Base-by-base conservation (phyloP, 148 eudicot genomes). In the Bassia scoparia region DNA sequence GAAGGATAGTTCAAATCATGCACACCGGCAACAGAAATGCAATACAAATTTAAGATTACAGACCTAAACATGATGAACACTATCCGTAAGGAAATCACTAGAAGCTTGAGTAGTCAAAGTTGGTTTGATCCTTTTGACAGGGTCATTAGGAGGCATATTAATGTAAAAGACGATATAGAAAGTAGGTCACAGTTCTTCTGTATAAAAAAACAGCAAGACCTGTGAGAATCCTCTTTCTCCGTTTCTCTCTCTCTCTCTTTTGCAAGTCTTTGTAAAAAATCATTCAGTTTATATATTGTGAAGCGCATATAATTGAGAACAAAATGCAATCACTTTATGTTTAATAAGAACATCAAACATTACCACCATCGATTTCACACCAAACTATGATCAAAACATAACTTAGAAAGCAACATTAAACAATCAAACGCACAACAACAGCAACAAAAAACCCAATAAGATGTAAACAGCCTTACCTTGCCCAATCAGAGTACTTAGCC, bases 401-500 rank as follows among this genome's bases (percentile, higher is more conserved):
- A 67, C 33, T 15, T 4, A 21, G 21, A 20, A 67, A 43, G 31
- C 29, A 0, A 21, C 29, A 21, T 10, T 38, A 75, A 41, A 48
- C 37, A 62, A 55, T 29, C 56, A 54, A 23, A 54, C 43, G 27
- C n/a, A 41, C 12, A 33, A 31, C 52, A 63, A 26, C 41, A 46
- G 61, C 10, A 61, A 46, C 0, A 61, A 55, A 73, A 1, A 5
- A 14, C 37, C 29, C 34, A 48, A 24, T 15, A 29, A 41, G 4
- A 61, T 26, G 29, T 12, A 62, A 59, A 49, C 64, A 68, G 11
- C 33, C 87, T 67, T 77, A 94, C 98, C 98, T 85, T 56, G 85
- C 97, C 98, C 98, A 94, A 69, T 88, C 93, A 13, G 98, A 85
- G 80, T 94, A 89, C 87, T 94, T 94, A 4, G 98, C 96, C 82